A percentile compares a stretch with the other conserved stretches of the same genome.
Evolutionary conservation across 768 basidiomycete species (phyloP).

Genomic region (Leccinellum albellum): DNA sequence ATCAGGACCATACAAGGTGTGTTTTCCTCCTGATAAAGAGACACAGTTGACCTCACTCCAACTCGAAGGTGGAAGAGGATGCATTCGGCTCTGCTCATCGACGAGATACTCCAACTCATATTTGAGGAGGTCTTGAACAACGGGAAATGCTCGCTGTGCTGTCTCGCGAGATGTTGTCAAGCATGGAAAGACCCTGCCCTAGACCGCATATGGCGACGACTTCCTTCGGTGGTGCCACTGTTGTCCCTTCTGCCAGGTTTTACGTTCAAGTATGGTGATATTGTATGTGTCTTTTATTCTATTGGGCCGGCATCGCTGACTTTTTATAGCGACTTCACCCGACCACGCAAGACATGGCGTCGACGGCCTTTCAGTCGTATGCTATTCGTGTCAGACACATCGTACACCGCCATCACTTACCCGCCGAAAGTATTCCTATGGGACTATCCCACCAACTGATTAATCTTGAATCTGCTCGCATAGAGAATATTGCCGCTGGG

Average conservation of each 20-base stretch:
- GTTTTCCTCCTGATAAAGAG: not conserved
- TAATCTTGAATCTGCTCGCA: slow-evolving; percentile 20
- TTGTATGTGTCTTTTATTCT: slow-evolving; percentile 9
- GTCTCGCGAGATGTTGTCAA: slow-evolving; percentile 40
- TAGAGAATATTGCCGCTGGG: slow-evolving; percentile 14
- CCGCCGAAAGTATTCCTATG: slow-evolving; percentile 6
- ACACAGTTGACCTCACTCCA: not conserved
- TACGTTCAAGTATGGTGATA: slow-evolving; percentile 4
- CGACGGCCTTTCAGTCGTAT: slow-evolving; percentile 17
- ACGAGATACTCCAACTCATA: slow-evolving; percentile 47
- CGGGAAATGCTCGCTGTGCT: slow-evolving; percentile 30
- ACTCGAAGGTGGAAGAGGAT: slow-evolving; percentile 22
- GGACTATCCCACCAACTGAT: slow-evolving; percentile 2
- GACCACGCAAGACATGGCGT: not conserved
- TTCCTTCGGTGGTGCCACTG: slow-evolving; percentile 41
- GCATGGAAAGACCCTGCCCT: slow-evolving; percentile 49
- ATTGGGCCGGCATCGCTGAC: not conserved
- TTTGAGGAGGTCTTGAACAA: slow-evolving; percentile 33
- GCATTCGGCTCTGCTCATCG: slow-evolving; percentile 45
- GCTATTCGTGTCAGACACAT: slow-evolving; percentile 25
- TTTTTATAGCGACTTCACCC: slow-evolving; percentile 10
- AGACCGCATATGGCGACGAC: slow-evolving; percentile 42
- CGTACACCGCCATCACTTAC: slow-evolving; percentile 16
- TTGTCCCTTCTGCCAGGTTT: slow-evolving; percentile 33
- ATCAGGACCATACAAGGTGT: slow-evolving; percentile 3